Base-by-base conservation (phyloP, 2,329 filamentous ascomycete genomes). In the Aspergillus floridensis region DNA sequence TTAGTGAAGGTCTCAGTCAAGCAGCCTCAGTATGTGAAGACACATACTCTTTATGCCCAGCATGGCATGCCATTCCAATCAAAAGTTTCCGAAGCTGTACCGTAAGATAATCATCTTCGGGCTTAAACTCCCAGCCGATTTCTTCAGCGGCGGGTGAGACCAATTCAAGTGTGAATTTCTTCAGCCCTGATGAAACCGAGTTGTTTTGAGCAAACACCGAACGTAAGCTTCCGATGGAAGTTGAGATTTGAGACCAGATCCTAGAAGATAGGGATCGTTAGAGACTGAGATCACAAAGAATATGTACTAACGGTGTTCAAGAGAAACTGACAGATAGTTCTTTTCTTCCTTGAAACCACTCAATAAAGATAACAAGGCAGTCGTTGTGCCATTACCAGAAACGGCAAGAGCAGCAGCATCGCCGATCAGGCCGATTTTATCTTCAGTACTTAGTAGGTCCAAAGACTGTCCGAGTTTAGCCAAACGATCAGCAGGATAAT, bases 351-450 rank as follows among this genome's bases (percentile, higher is more conserved):
- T 83, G 76, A 98, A 93, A n/a, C 90, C 89, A 74, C 96, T 86
- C 11, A 96, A 79, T 68, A 99, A 90, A 12, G 90, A 87, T 31
- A 99, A 80, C 12, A 99, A 82, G 8, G 90, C 90, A 24, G 92
- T 82, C 0, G 93, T 96, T 4, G 86, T 91, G 53, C 89, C 88
- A 71, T 95, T 86, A 22, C 95, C 95, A 59, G 95, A 90, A 61
- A 96, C 87, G 41, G 95, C 92, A 65, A 98, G 84, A 53, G 95
- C 92, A 50, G 90, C 90, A 21, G 93, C 92, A 69, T 96, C 96
- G 61, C 91, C 92, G 60, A 97, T 86, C 55, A 97, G 86, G 46
- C 92, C 91, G 68, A 98, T 96, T 80, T 95, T 96, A 79, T 99
- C 95, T 73, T 93, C 87, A 5, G 89, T 87, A 63, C 84, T 90